These are phyloP conservation scores for Leccinum boreale DNA, from an alignment of 768 basidiomycete species.

Conservation along the genomic window DNA sequence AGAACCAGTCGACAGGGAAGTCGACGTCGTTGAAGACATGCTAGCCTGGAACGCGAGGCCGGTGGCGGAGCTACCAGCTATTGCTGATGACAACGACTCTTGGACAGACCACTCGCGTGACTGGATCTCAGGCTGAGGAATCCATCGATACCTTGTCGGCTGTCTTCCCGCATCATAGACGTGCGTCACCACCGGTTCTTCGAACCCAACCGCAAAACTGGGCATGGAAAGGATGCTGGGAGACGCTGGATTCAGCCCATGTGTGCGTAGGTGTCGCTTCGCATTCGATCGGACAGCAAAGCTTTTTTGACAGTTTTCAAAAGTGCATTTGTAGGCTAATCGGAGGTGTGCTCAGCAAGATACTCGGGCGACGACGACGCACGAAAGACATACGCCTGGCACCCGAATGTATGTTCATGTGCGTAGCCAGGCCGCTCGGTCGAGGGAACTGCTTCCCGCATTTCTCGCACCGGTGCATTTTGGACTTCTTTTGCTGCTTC, in stretches of 20 bases:
- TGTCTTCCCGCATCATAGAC: conserved; percentile 37
- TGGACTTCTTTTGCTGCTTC: conserved; percentile 36
- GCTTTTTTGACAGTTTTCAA: conserved; percentile 57
- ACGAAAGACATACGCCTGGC: conserved; percentile 40
- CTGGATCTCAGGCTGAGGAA: conserved; percentile 38
- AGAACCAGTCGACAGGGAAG: conserved; percentile 30
- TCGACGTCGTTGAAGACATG: conserved; percentile 36
- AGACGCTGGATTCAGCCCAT: conserved; percentile 45
- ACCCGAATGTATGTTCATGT: conserved; percentile 53
- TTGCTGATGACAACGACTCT: conserved; percentile 4
- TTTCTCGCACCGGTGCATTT: conserved; percentile 47
- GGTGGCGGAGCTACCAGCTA: conserved; percentile 20
- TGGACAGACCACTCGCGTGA: conserved; percentile 28
- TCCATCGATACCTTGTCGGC: conserved; percentile 39
- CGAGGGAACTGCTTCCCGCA: conserved; percentile 48
- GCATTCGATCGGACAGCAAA: conserved; percentile 83
- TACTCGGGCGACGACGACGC: neutral
- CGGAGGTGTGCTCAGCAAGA: conserved; percentile 5
- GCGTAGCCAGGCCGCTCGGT: conserved; percentile 49
- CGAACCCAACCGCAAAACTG: conserved; percentile 40
- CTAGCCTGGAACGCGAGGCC: conserved; percentile 36
- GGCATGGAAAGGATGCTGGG: conserved; percentile 20
- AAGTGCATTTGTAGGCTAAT: conserved; percentile 44
- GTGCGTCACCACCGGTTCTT: conserved; percentile 44
- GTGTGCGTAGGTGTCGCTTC: conserved; percentile 74